These are phyloP conservation scores for Mycosphaerella sp. DNA, from an alignment of 2,329 filamentous ascomycete genomes.

Conservation along the genomic window DNA sequence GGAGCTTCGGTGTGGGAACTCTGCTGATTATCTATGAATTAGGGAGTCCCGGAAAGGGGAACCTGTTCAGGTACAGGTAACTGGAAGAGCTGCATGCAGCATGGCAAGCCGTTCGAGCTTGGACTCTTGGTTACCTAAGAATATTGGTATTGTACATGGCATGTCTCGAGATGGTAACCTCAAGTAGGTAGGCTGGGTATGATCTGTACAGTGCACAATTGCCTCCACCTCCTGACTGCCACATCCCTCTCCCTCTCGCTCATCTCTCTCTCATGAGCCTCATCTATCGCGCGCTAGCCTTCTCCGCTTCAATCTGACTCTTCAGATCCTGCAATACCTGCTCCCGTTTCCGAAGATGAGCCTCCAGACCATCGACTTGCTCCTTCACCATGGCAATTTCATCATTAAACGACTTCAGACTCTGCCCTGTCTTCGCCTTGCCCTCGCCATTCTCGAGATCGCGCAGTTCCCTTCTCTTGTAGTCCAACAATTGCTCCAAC, in stretches of 20 bases:
- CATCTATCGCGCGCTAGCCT: slow-evolving; percentile 18
- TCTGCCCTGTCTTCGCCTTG: slow-evolving; percentile 62
- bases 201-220: neutral
- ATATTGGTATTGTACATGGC: neutral
- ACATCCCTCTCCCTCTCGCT: too few relatives aligned
- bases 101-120: neutral
- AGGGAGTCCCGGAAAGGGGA: too few relatives aligned
- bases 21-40: too few relatives aligned
- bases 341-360: slow-evolving; percentile 70
- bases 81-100: neutral
- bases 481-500: slow-evolving; percentile 87
- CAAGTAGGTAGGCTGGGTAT: neutral
- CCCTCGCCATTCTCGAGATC: slow-evolving; percentile 67
- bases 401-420: slow-evolving; percentile 69
- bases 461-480: slow-evolving; percentile 74
- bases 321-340: slow-evolving; percentile 68
- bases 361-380: slow-evolving; percentile 85
- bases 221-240: neutral
- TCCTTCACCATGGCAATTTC: slow-evolving; percentile 88
- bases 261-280: neutral
- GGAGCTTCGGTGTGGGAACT: too few relatives aligned
- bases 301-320: slow-evolving; percentile 78
- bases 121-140: neutral
- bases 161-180: neutral
- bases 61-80: too few relatives aligned